Conservation (phyloP, 2,329 filamentous ascomycete genomes). For the Verticillium longisporum region DNA sequence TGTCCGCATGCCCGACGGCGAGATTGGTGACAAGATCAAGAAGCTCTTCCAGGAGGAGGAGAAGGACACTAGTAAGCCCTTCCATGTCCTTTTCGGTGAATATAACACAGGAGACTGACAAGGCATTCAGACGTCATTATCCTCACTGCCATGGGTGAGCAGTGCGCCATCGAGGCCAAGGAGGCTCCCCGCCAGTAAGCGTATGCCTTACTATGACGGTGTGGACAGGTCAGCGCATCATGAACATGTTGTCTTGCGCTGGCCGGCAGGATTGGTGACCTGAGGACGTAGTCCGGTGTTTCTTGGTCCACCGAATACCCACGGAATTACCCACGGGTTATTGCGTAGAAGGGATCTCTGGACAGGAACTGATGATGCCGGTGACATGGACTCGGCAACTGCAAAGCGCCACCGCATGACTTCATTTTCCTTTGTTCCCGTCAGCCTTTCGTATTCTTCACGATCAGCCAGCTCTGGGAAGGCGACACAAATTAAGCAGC, state of each 20-base stretch:
- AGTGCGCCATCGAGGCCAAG: conserved; percentile 88
- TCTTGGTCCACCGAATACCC: conserved; percentile 25
- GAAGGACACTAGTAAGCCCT: conserved; percentile 83
- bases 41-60: conserved; percentile 74
- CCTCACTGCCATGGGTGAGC: conserved; percentile 93
- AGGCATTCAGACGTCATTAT: conserved; percentile 71
- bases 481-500: conserved; percentile 27
- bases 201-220: neutral
- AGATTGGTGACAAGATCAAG: conserved; percentile 79
- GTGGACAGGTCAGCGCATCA: neutral
- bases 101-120: neutral
- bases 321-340: conserved; percentile 32
- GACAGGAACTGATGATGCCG: conserved; percentile 35
- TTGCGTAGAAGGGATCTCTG: conserved; percentile 35
- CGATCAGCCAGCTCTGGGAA: conserved; percentile 15
- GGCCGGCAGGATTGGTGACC: conserved; percentile 14
- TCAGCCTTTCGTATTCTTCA: conserved; percentile 21
- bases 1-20: conserved; percentile 85
- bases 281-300: conserved; percentile 23
- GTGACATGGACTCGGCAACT: conserved; percentile 24
- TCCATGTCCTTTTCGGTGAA: neutral
- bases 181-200: conserved; percentile 58
- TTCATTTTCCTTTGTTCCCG: conserved; percentile 30
- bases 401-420: conserved; percentile 22
- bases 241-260: conserved; percentile 6